Evolutionary conservation across 768 basidiomycete species (phyloP).

Genomic region (Kondoa malvinella): DNA sequence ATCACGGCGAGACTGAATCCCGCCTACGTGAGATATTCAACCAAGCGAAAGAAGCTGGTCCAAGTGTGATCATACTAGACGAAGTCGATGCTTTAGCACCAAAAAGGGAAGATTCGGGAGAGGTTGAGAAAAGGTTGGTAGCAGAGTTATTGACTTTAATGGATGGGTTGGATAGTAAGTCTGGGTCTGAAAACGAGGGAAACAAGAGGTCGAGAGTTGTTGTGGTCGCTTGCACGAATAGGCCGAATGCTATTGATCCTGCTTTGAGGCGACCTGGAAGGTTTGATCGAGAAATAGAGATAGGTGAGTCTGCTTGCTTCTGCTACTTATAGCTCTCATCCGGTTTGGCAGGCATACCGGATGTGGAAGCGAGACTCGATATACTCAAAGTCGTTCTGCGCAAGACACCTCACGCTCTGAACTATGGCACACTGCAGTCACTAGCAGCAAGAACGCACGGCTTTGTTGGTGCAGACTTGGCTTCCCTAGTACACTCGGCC

Average conservation of each 20-base stretch:
- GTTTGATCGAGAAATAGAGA: conserved; percentile 90
- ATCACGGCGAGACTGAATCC: conserved; percentile 92
- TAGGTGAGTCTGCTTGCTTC: conserved; percentile 42
- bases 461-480: conserved; percentile 90
- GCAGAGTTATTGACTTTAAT: conserved; percentile 85
- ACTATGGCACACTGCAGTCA: conserved; percentile 43
- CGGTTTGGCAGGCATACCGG: conserved; percentile 55
- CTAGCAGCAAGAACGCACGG: conserved; percentile 69
- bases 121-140: conserved; percentile 90
- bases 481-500: conserved; percentile 78
- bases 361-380: conserved; percentile 60
- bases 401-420: conserved; percentile 60
- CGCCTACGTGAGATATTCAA: conserved; percentile 74
- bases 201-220: conserved; percentile 44
- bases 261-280: conserved; percentile 73
- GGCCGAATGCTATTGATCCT: conserved; percentile 89
- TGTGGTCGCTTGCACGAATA: conserved; percentile 88
- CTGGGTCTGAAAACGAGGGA: conserved; percentile 4
- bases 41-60: conserved; percentile 60
- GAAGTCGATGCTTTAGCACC: conserved; percentile 93
- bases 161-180: conserved; percentile 50
- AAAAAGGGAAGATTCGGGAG: conserved; percentile 71
- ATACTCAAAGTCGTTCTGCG: conserved; percentile 72
- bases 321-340: not conserved
- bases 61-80: conserved; percentile 85